Base-by-base conservation (phyloP, 164 flowering plant species). In the Chimonanthus praecox region DNA sequence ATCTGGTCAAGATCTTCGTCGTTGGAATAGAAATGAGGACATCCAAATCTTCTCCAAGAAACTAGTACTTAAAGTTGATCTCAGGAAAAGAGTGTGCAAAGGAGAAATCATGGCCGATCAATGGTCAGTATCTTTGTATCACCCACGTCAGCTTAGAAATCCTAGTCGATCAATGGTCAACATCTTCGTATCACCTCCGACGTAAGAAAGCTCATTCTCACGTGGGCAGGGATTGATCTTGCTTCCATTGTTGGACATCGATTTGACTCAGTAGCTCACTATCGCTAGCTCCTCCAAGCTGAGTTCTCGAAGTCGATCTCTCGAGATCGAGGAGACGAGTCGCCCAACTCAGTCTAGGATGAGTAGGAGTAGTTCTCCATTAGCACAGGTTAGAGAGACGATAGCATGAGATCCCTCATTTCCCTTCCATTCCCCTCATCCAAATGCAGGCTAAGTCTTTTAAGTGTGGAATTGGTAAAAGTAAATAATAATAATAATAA, bases 181-280 rank as follows among this genome's bases (percentile, higher is more conserved):
- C 33, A 33, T 33, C 33, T 33, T 33, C 33, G 2, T 33, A 49
- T 92, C 93, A n/a, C 99, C 99, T 69, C 98, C 97, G 64, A 91
- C 81, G 80, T 92, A 94, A 80, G 92, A 90, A 47, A 94, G 93
- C 0, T 89, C 80, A 76, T 89, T 92, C 79, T 90, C 97, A 77
- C 87, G 92, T 0, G 97, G 99, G 3, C 95, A 91, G 10, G 99
- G 99, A 47, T 92, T 82, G 71, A 94, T 94, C 80, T 86, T 94
- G 4, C 98, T 97, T 72, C 94, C 98, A 64, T 88, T 91, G 87
- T 94, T 66, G 68, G 48, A 66, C 68, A 66, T 66, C n/a, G 43
- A 45, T 3, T 18, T 63, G 66, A 63, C 60, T 13, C 60, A n/a
- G 60, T 54, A 54, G 60, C 5, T 54, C 5, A n/a, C 33, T 33